Base-by-base conservation (phyloP, 1,139 yeast genomes). In the Wickerhamiella infanticola region DNA sequence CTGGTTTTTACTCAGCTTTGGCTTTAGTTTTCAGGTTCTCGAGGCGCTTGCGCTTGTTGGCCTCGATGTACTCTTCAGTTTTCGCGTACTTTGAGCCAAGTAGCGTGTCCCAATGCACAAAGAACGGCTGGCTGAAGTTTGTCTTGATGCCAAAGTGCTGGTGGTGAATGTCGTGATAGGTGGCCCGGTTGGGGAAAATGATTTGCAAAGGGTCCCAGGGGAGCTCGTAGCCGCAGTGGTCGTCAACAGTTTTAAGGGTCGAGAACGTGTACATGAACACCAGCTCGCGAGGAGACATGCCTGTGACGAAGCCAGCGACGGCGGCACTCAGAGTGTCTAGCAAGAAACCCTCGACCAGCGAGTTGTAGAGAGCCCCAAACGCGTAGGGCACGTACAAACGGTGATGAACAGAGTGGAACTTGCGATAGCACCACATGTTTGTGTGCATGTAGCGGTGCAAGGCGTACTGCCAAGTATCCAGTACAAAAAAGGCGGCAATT, bases 131-230 rank as follows among this genome's bases (percentile, higher is more conserved):
- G n/a, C 94, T 80, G 59, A 79, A 90, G 66, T 90, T 90, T 51
- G 80, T 79, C 68, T 85, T 86, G 65, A 90, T 80, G 35, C 98
- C 98, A 74, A 93, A 90, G 56, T 77, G 77, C 68, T 90, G 98
- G 65, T 90, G 98, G 62, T 90, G 98, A 55, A 90, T 86, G 64
- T 90, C 98, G 61, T 90, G 98, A 63, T 86, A 90, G 37, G 86
- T 81, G 9, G 97, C 84, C 59, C 90, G 88, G 66, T 90, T 90
- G 51, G 97, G 97, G 72, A 90, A 90, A 13, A 88, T 48, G 39
- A 77, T 61, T 67, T 90, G 98, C 69, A 90, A 82, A 35, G 88
- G 77, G 62, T 90, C 98, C 62, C 68, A 82, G 18, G 97, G 98
- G 49, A 90, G 68, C 42, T 86, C 77, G 64, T 88, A 90, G 23